Base-by-base conservation (phyloP, 2,329 filamentous ascomycete species). In the Colletotrichum liaoningense region DNA sequence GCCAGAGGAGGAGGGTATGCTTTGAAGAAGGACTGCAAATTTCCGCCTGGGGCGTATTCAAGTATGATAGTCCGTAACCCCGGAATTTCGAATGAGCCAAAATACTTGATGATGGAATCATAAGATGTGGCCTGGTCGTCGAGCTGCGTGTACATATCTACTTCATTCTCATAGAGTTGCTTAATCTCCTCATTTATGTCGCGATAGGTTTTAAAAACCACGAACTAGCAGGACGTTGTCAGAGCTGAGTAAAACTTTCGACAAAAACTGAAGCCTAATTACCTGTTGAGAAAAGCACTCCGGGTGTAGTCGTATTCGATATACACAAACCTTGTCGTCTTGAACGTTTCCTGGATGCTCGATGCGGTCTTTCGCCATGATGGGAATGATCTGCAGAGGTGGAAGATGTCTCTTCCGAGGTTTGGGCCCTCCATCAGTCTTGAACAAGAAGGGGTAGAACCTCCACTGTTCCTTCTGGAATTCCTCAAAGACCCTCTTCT, bases 141-240 rank as follows among this genome's bases (percentile, higher is more conserved):
- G 4, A 67, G 42, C 14, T 60, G 56, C 1, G 55, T 35, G 2
- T 60, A 60, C 38, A 67, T 54, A 19, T 19, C 28, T 8, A 12
- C 28, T 54, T 67, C 65, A n/a, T 67, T 67, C 2, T 35, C 12
- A 3, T 38, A 67, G 5, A 60, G 28, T n/a, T 38, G 38, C 16
- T 54, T 11, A 8, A 5, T 2, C 12, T 60, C 64, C 11, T 3
- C 5, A 3, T 46, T 35, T 7, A 30, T 2, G 1, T 49, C 24
- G 28, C 38, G 28, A 14, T 67, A 67, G 7, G 38, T 42, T n/a
- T 67, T 67, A 28, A 67, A 67, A 19, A 38, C 65, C 7, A 67
- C 56, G 55, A 60, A 12, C 6, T 6, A 22, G 11, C 7, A 16
- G 11, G 14, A 16, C 26, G 26, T 12, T 19, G 6, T 54, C 19